Evolutionary conservation across 345 rosid genomes (phyloP).

Genomic region (Jatropha curcas): DNA sequence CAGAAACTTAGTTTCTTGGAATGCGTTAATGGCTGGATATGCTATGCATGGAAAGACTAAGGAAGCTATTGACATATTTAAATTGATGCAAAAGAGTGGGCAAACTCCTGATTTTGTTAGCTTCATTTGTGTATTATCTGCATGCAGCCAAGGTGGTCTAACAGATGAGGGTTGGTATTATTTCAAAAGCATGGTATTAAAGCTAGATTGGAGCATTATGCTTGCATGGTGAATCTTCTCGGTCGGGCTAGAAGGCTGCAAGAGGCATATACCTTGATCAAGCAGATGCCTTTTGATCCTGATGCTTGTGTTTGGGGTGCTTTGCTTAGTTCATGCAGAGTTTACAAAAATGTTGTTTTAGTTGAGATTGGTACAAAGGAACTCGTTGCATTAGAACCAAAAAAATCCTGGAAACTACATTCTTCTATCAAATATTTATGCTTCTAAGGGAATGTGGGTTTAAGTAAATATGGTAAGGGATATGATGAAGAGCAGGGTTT

Average conservation of each 20-base stretch:
- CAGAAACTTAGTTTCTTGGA: slow-evolving; percentile 74
- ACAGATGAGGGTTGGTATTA: slow-evolving; percentile 51
- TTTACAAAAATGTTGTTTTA: slow-evolving; percentile 57
- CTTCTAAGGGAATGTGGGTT: slow-evolving; percentile 65
- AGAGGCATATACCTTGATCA: slow-evolving; percentile 63
- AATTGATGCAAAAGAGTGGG: slow-evolving; percentile 48
- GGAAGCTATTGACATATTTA: slow-evolving; percentile 55
- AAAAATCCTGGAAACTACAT: slow-evolving; percentile 62
- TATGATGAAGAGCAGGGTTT: slow-evolving; percentile 55
- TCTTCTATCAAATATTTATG: slow-evolving; percentile 65
- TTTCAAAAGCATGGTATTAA: slow-evolving; percentile 51
- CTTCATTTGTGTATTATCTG: slow-evolving; percentile 60
- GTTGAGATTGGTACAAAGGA: slow-evolving; percentile 59
- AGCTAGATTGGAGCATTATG: slow-evolving; percentile 67
- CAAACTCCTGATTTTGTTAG: slow-evolving; percentile 60
- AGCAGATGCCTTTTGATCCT: slow-evolving; percentile 61
- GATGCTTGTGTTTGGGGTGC: slow-evolving; percentile 82
- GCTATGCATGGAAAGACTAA: slow-evolving; percentile 68
- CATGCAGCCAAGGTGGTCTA: slow-evolving; percentile 66
- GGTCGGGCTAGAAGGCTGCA: slow-evolving; percentile 69
- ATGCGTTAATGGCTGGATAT: slow-evolving; percentile 65
- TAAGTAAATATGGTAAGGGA: slow-evolving; percentile 52
- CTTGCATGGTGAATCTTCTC: slow-evolving; percentile 75
- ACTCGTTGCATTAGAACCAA: slow-evolving; percentile 52
- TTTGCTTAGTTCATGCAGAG: slow-evolving; percentile 75